Evolutionary conservation across 495 filamentous ascomycete species (phyloP).

Genomic region (Clavariopsis aquatica): DNA sequence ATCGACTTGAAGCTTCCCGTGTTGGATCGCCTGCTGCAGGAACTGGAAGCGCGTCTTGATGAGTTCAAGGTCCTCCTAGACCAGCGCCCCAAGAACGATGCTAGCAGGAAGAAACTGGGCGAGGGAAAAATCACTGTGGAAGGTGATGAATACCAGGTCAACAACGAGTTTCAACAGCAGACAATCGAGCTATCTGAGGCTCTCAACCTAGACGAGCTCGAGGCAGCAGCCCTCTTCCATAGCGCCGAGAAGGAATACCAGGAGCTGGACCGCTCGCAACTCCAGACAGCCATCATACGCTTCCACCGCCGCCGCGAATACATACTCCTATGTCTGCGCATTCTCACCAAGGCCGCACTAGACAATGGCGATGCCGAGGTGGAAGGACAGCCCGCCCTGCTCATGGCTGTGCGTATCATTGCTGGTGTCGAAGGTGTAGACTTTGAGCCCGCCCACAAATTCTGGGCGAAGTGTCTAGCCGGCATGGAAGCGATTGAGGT

Average conservation of each 20-base stretch:
- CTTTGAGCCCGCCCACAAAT: slow-evolving; percentile 41
- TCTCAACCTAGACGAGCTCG: slow-evolving; percentile 83
- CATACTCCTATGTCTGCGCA: slow-evolving; percentile 77
- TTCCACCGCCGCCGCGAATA: slow-evolving; percentile 81
- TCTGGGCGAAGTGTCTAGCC: slow-evolving; percentile 68
- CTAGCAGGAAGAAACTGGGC: slow-evolving; percentile 61
- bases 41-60: slow-evolving; percentile 67
- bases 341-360: slow-evolving; percentile 66
- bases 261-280: slow-evolving; percentile 64
- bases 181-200: slow-evolving; percentile 79
- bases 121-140: slow-evolving; percentile 66
- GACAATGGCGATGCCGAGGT: slow-evolving; percentile 52
- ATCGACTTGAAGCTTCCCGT: slow-evolving; percentile 61
- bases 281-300: slow-evolving; percentile 73
- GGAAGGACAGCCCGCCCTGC: slow-evolving; percentile 47
- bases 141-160: slow-evolving; percentile 76
- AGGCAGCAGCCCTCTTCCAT: slow-evolving; percentile 73
- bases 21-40: slow-evolving; percentile 62
- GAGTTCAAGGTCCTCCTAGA: slow-evolving; percentile 78
- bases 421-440: slow-evolving; percentile 17
- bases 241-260: slow-evolving; percentile 65
- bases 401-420: slow-evolving; percentile 47
- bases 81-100: slow-evolving; percentile 68
- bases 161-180: slow-evolving; percentile 80
- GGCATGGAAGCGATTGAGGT: slow-evolving; percentile 71